Evolutionary conservation across 2,329 filamentous ascomycete species (phyloP).

Genomic region (Ceratocystis smalleyi): DNA sequence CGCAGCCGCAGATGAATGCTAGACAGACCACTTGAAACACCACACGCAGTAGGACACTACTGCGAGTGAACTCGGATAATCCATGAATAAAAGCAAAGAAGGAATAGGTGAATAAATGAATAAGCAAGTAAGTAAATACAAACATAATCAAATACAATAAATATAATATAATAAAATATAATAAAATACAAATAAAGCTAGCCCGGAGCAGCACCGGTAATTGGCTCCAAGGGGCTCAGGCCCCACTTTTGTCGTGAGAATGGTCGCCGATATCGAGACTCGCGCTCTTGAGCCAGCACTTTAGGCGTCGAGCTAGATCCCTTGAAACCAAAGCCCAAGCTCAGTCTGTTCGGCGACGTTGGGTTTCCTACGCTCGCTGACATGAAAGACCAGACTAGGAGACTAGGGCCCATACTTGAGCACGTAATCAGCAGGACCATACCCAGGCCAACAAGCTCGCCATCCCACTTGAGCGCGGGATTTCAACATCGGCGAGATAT

Average conservation of each 20-base stretch:
- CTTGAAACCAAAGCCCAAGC: background rate
- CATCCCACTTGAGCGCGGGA: background rate
- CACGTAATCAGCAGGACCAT: too few relatives aligned
- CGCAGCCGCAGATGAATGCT: too few relatives aligned
- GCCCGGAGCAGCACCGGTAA: too few relatives aligned
- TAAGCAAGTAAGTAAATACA: background rate
- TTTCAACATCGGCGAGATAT: background rate
- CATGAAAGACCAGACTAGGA: too few relatives aligned
- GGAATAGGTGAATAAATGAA: too few relatives aligned
- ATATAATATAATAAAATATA: background rate
- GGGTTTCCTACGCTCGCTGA: background rate
- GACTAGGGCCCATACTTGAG: too few relatives aligned
- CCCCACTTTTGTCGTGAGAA: background rate
- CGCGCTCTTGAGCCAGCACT: background rate
- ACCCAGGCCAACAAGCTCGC: background rate
- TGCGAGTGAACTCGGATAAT: too few relatives aligned
- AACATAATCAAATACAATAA: background rate
- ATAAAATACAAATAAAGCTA: background rate
- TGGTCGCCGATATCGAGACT: background rate
- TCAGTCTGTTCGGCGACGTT: background rate
- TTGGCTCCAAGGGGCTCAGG: too few relatives aligned
- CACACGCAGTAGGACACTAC: too few relatives aligned
- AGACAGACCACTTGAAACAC: too few relatives aligned
- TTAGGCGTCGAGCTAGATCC: background rate
- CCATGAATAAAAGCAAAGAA: too few relatives aligned